phyloP scores from a whole-genome alignment of 176 grass and related monocot genomes.

The Carex littledalei region DNA sequence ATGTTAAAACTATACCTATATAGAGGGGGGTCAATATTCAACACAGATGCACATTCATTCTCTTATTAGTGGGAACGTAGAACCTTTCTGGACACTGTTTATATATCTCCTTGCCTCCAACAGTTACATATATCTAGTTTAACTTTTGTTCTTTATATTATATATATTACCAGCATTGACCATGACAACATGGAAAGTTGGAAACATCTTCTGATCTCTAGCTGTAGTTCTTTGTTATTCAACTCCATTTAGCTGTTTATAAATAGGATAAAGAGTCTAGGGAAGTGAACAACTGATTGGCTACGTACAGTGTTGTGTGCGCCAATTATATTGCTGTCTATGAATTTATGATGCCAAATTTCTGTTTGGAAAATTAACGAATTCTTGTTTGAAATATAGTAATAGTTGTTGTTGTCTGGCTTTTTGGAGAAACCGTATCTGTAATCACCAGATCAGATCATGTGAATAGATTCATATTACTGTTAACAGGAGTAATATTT shows the following conservation, averaged over 20 bases:
- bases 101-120: neutral
- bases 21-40: neutral
- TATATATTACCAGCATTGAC: neutral
- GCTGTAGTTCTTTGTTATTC: slow-evolving; percentile 1
- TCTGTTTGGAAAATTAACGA: neutral
- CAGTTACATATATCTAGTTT: neutral
- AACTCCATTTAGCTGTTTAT: neutral
- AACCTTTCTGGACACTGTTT: slow-evolving; percentile 17
- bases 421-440: neutral
- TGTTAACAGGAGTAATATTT: neutral
- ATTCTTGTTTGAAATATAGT: slow-evolving; percentile 3
- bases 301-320: neutral
- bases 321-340: slow-evolving; percentile 8
- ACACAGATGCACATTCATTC: neutral
- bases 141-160: neutral
- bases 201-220: slow-evolving; percentile 6
- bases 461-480: slow-evolving; percentile 16
- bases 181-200: neutral
- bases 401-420: neutral
- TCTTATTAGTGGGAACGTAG: neutral
- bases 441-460: slow-evolving; percentile 4
- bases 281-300: neutral
- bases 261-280: neutral
- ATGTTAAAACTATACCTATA: neutral
- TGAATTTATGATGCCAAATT: neutral